Conservation (phyloP, 352 stramenopile species). For the Elongisporangium anandrum region DNA sequence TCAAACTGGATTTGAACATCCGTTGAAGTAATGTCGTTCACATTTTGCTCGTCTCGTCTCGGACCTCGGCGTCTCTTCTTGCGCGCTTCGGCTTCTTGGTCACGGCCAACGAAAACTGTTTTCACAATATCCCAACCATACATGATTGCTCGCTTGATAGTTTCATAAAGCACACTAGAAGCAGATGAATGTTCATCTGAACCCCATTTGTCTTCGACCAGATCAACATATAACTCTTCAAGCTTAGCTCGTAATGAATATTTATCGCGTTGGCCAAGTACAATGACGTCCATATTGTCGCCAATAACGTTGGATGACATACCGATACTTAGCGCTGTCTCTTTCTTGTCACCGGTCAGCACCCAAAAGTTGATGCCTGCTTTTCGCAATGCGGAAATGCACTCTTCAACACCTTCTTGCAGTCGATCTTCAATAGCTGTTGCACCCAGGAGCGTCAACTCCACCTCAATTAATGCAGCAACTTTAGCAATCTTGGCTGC, state of each 20-base stretch:
- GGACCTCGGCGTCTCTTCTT: slow-evolving; percentile 61
- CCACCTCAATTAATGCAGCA: slow-evolving; percentile 80
- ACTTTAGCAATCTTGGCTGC: slow-evolving; percentile 73
- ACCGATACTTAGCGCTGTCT: slow-evolving; percentile 83
- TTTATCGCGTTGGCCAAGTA: slow-evolving; percentile 80
- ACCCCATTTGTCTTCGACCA: slow-evolving; percentile 86
- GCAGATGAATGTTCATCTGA: slow-evolving; percentile 79
- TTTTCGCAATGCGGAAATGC: slow-evolving; percentile 88
- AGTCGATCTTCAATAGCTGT: slow-evolving; percentile 93
- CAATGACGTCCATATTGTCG: slow-evolving; percentile 89
- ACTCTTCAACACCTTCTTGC: slow-evolving; percentile 91
- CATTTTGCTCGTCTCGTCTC: slow-evolving; percentile 40
- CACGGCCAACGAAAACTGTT: slow-evolving; percentile 59
- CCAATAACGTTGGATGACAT: slow-evolving; percentile 89
- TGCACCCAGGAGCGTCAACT: slow-evolving; percentile 83
- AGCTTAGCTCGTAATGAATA: slow-evolving; percentile 64
- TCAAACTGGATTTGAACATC: slow-evolving; percentile 49
- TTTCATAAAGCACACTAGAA: slow-evolving; percentile 71
- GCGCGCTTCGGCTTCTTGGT: slow-evolving; percentile 61
- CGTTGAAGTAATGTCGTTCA: slow-evolving; percentile 22
- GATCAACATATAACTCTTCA: slow-evolving; percentile 82
- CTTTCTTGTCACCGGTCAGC: slow-evolving; percentile 91
- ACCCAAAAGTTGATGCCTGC: slow-evolving; percentile 97
- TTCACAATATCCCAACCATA: slow-evolving; percentile 70
- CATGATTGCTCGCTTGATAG: slow-evolving; percentile 60